Base-by-base conservation (phyloP, 257 asterid species). In the Solanum appendiculatum region DNA sequence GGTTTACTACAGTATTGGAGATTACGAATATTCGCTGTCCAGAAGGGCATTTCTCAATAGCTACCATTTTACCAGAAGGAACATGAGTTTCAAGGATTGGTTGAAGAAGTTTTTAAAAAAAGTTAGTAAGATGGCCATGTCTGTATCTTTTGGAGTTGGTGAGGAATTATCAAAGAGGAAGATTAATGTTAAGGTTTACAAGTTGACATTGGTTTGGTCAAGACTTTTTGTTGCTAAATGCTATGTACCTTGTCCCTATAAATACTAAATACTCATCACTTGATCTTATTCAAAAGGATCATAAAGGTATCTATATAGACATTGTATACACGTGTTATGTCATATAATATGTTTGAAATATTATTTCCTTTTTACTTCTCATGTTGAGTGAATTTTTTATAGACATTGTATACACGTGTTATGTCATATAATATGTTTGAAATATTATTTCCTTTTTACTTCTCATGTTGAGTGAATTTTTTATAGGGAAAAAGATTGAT, bases 11-110 rank as follows among this genome's bases (percentile, higher is more conserved):
- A 91, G 21, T 23, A 89, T 86, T 0, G 85, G 93, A 21, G 86
- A 90, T 60, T 83, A 72, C 54, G 93, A 88, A 37, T 91, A 92
- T 56, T 77, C 87, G 64, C 93, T 86, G 39, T 90, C 92, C 9
- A 89, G 94, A 81, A 86, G 93, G 82, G 94, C 89, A 58, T 88
- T 92, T 75, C 91, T 92, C 72, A 89, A 78, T 58, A 92, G 94
- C 86, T 92, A 92, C 69, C 89, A 86, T 44, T 92, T 92, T 39
- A 88, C 86, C 18, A 88, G 58, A 21, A 85, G 89, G 25, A 84
- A 74, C 37, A 89, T 73, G 48, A 36, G 82, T 84, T 86, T 87
- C 63, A 88, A 86, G 87, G 54, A 88, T 82, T 86, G 75, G 88
- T 85, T 90, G 78, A 89, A 83, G 89, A 88, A 63, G 70, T 58